These are phyloP conservation scores for Typha latifolia DNA, from an alignment of 176 grass and related monocot genomes.

Conservation along the genomic window DNA sequence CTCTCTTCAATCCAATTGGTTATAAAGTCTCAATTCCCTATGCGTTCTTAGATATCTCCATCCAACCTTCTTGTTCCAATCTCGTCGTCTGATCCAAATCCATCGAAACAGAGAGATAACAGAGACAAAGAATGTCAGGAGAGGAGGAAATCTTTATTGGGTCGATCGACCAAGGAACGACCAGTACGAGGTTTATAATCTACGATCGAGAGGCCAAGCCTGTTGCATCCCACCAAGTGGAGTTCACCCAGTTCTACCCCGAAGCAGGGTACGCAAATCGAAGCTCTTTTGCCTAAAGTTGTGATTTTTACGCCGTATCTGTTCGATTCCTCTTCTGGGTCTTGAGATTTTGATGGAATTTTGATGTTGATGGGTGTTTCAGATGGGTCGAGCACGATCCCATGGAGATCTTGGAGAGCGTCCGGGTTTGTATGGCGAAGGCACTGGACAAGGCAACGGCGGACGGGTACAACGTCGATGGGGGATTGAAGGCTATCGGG, in stretches of 20 bases:
- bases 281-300: not conserved
- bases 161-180: constrained; percentile 89
- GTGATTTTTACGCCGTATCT: not conserved
- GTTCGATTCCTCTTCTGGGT: not conserved
- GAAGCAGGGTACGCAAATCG: constrained; percentile 45
- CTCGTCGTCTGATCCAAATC: constrained; percentile 1
- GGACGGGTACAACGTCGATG: constrained; percentile 36
- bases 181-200: constrained; percentile 90
- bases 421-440: constrained; percentile 53
- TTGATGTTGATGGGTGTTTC: not conserved
- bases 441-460: constrained; percentile 48
- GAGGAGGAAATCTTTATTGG: constrained; percentile 59
- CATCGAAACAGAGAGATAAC: constrained; percentile 12
- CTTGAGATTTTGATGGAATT: not conserved
- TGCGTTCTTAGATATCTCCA: no score
- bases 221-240: constrained; percentile 79
- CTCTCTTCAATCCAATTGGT: no score
- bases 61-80: no score
- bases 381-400: constrained; percentile 99
- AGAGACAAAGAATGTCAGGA: constrained; percentile 29
- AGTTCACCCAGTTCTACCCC: constrained; percentile 95
- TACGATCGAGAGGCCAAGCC: constrained; percentile 66
- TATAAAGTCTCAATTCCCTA: no score
- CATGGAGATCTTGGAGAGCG: constrained; percentile 72
- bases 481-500: constrained; percentile 62